Conservation (phyloP, 345 rosid species). For the Ceriops decandra region DNA sequence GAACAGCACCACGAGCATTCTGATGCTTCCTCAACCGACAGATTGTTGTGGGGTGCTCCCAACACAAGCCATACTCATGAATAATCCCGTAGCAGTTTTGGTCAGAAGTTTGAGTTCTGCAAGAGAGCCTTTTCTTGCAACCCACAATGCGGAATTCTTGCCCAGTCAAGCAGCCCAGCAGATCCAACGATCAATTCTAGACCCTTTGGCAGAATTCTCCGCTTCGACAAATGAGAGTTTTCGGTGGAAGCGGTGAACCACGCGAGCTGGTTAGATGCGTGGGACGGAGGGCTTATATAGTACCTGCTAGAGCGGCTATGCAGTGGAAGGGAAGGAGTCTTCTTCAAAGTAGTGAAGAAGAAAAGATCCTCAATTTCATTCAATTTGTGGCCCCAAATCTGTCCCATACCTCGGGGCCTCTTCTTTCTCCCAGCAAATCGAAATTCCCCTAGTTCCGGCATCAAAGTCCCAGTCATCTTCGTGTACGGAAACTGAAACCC, state of each 20-base stretch:
- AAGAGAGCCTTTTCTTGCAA: background rate
- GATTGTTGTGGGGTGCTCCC: background rate
- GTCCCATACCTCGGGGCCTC: background rate
- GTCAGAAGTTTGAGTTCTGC: background rate
- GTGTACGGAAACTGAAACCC: background rate
- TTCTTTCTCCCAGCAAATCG: background rate
- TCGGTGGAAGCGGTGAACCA: too few species aligned
- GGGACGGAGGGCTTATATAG: too few species aligned
- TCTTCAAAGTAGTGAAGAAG: background rate
- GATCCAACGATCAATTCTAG: background rate
- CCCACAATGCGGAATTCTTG: background rate
- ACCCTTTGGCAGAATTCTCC: background rate
- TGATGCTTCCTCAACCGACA: background rate
- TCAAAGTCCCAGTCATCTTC: background rate
- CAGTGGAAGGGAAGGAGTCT: too few species aligned
- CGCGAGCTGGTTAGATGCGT: too few species aligned
- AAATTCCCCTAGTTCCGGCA: background rate
- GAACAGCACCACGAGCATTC: too few species aligned
- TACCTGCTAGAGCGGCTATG: too few species aligned
- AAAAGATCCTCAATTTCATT: background rate
- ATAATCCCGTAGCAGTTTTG: background rate
- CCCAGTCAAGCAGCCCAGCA: background rate
- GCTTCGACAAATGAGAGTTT: too few species aligned
- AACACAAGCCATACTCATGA: background rate
- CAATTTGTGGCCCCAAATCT: background rate